Evolutionary conservation across 305 asterid genomes (phyloP), one percentile per base, ranked within the genome.

Genomic region (Fraxinus albicans): DNA sequence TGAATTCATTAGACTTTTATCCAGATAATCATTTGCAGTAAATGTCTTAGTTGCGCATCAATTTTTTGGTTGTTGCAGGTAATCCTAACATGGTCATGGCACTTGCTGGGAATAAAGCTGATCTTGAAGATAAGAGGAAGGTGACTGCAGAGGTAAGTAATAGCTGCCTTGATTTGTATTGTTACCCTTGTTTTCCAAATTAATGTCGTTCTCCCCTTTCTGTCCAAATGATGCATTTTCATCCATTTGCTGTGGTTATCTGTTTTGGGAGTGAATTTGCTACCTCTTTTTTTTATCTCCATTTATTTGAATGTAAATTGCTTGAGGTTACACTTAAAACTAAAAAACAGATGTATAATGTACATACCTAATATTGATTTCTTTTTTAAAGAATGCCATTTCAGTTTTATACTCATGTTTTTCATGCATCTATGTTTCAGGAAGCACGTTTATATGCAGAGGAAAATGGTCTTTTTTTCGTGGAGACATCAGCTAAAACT

Each of bases 401-500:
- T 31, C 79, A 53, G 50, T 50, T 69, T 9, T 40, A 17, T 73
- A 34, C 55, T 76, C 42, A 10, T 80, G 77, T 33, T 82, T 34
- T 60, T 83, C 29, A 42, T 47, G 34, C 77, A 73, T 50, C 78
- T 74, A 35, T 83, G 31, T 85, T 84, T 87, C 89, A 95, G 99
- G 99, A 94, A 84, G 95, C 94, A 55, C 90, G 89, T 15, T 82
- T 83, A 19, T 94, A 92, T 89, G 97, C 97, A 7, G 97, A 95
- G 69, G 99, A 95, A 86, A 91, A 93, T 84, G 95, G 95, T 73
- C 94, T 95, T 50, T 94, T 94, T 83, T 94, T 91, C 93, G 80
- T 91, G 88, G 99, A 95, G 86, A 94, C 99, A 35, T 95, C 99
- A 81, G 99, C 99, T 35, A 95, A 95, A 90, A 91, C 95, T 84